phyloP scores from a whole-genome alignment of 2,329 filamentous ascomycete genomes.

The Dactylellina leptospora region DNA sequence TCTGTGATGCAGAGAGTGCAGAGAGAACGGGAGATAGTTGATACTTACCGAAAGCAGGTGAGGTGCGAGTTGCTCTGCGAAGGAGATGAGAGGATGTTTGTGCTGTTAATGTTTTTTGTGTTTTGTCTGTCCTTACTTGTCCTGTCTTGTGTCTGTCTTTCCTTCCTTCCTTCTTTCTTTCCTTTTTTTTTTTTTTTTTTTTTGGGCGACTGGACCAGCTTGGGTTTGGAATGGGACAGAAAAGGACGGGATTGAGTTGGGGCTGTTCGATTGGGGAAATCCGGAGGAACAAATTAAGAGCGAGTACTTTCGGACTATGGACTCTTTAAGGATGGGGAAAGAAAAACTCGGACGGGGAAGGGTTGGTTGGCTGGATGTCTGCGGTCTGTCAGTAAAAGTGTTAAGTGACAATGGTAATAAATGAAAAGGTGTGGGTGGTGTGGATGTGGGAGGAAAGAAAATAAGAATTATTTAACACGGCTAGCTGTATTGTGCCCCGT shows the following conservation, averaged over 20 bases:
- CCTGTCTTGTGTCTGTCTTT: constrained; percentile 9
- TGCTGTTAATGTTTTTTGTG: not conserved
- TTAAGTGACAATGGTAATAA: not conserved
- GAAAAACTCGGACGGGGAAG: not conserved
- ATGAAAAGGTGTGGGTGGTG: not conserved
- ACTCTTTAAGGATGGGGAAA: constrained; percentile 15
- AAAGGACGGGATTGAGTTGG: constrained; percentile 10
- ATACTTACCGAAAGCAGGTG: constrained; percentile 55
- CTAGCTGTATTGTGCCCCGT: no score
- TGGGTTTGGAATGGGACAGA: constrained; percentile 13
- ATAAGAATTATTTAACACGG: no score
- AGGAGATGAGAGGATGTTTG: constrained; percentile 59
- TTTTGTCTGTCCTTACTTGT: constrained; percentile 14
- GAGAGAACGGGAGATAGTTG: constrained; percentile 28
- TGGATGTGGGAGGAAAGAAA: not conserved
- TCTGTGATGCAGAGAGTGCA: not conserved
- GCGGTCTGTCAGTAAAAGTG: no score
- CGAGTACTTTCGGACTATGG: not conserved
- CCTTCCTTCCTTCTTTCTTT: not conserved
- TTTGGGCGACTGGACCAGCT: constrained; percentile 12
- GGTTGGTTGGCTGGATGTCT: not conserved
- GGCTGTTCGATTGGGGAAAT: constrained; percentile 30
- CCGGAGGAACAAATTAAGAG: constrained; percentile 2
- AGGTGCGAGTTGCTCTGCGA: constrained; percentile 61
- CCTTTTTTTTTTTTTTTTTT: constrained; percentile 2